phyloP scores from a whole-genome alignment of 805 yeast species.

The Monosporozyma siamensis region DNA sequence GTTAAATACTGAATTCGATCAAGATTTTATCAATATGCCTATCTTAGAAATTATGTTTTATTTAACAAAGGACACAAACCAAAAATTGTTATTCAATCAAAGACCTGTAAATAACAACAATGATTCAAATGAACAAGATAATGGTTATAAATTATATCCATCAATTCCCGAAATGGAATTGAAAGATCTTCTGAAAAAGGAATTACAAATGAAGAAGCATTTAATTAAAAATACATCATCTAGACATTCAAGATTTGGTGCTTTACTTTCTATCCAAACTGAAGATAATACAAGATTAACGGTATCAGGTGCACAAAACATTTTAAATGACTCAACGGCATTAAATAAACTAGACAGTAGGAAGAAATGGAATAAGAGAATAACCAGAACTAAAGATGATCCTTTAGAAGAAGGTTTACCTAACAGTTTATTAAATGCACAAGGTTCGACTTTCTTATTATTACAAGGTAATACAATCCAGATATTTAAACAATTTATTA shows the following conservation, averaged over 20 bases:
- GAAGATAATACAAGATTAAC: slow-evolving; percentile 50
- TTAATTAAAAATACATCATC: slow-evolving; percentile 47
- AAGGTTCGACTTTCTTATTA: slow-evolving; percentile 16
- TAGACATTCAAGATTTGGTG: slow-evolving; percentile 88
- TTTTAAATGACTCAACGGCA: slow-evolving; percentile 42
- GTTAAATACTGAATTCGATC: slow-evolving; percentile 54
- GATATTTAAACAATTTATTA: slow-evolving; percentile 37
- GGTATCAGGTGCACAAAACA: slow-evolving; percentile 64
- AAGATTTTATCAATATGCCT: slow-evolving; percentile 47
- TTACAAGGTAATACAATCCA: slow-evolving; percentile 28
- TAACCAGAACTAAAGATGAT: slow-evolving; percentile 22
- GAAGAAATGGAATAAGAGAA: slow-evolving; percentile 53
- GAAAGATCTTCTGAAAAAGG: slow-evolving; percentile 48
- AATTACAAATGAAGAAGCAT: slow-evolving; percentile 42
- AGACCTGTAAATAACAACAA: background rate
- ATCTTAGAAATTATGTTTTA: slow-evolving; percentile 63
- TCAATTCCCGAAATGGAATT: slow-evolving; percentile 36
- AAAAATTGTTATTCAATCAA: slow-evolving; percentile 12
- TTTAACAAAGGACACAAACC: slow-evolving; percentile 49
- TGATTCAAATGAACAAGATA: background rate
- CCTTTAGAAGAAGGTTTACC: slow-evolving; percentile 28
- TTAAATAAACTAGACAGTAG: slow-evolving; percentile 56
- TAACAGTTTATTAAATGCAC: slow-evolving; percentile 19
- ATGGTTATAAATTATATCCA: slow-evolving; percentile 3
- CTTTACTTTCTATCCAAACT: slow-evolving; percentile 64